Base-by-base conservation (phyloP, 805 yeast genomes). In the Jamesozyma rosinii region DNA sequence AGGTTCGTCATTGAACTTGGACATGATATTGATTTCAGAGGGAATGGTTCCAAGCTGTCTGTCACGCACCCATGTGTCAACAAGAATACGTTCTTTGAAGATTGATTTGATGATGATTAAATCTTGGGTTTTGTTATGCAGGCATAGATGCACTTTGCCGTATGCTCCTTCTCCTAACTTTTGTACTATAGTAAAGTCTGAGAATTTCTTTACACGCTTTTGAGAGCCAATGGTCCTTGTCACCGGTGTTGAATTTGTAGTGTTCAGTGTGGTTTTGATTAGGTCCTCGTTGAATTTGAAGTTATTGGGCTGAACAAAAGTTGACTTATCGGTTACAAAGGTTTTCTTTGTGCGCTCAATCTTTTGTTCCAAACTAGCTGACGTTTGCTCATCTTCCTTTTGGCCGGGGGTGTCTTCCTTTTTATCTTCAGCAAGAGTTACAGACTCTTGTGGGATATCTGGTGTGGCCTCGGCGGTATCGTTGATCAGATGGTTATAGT, bases 41-140 rank as follows among this genome's bases (percentile, higher is more conserved):
- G 97, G 97, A 22, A 90, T 82, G 0, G 95, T 88, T 3, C 97
- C 97, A 30, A 89, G 66, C 47, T 74, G 75, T 18, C 95, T 74
- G 61, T 92, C 97, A 43, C 97, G 72, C 2, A 87, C 94, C 98
- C 98, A 90, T 0, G 97, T 86, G 59, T 92, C 97, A 15, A 90
- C 95, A 52, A 92, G 68, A 52, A 90, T 90, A 44, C 95, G 74
- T 50, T 87, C 95, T 56, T 90, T 90, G 57, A 84, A 82, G 34
- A 90, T 92, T 47, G 92, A 78, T 61, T 90, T 90, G 46, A 89
- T 76, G n/a, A 90, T 83, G 32, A 86, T 80, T 45, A 71, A 73
- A 58, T 83, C 79, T 2, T 64, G 63, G 50, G 82, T 88, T 15
- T 71, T 68, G 35, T 72, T 75, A 55, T 81, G 81, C 58, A 74